Conservation (phyloP, 2,329 filamentous ascomycete genomes). For the Neonectria magnoliae region DNA sequence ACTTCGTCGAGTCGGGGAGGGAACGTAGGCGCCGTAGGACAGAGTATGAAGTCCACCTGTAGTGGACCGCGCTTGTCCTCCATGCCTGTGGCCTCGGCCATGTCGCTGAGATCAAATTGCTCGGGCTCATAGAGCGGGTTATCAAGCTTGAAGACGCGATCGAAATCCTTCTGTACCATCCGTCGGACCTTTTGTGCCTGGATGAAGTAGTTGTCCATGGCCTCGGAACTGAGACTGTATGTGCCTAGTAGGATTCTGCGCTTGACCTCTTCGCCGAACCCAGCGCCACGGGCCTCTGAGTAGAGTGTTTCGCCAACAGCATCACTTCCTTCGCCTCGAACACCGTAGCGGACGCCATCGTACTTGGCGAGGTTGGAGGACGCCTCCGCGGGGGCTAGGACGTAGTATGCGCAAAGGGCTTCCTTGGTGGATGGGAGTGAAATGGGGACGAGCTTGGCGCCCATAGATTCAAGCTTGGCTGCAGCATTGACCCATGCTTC, state of each 20-base stretch:
- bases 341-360: conserved; percentile 93
- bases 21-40: conserved; percentile 83
- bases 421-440: conserved; percentile 85
- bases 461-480: conserved; percentile 66
- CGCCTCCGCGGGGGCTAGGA: conserved; percentile 93
- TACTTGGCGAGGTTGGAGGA: conserved; percentile 97
- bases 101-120: conserved; percentile 68
- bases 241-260: conserved; percentile 88
- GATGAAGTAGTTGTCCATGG: conserved; percentile 96
- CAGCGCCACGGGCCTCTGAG: conserved; percentile 75
- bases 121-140: conserved; percentile 72
- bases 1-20: conserved; percentile 74
- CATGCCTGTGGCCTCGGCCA: conserved; percentile 62
- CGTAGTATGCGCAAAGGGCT: conserved; percentile 92
- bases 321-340: conserved; percentile 61
- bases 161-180: conserved; percentile 87
- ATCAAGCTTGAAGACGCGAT: conserved; percentile 74
- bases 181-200: conserved; percentile 90
- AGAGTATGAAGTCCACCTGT: conserved; percentile 86
- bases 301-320: conserved; percentile 75
- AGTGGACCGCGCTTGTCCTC: conserved; percentile 66
- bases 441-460: conserved; percentile 78
- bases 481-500: conserved; percentile 75
- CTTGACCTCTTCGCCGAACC: conserved; percentile 87
- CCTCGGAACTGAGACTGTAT: conserved; percentile 88